Conservation (phyloP, 495 filamentous ascomycete genomes). For the Glarea lozoyensis region DNA sequence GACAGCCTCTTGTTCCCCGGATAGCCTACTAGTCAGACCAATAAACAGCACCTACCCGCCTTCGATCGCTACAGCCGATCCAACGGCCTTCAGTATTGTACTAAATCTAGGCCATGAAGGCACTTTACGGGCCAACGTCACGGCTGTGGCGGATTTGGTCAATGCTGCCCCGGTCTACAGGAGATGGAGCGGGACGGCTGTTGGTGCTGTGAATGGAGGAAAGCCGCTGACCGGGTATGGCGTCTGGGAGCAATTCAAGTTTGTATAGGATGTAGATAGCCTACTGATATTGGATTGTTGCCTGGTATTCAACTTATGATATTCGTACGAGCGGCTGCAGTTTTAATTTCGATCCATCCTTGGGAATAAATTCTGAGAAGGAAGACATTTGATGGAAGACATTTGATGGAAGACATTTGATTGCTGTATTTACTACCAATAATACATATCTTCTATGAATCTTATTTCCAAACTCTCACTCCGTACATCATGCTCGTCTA, state of each 20-base stretch:
- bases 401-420: too few relatives aligned
- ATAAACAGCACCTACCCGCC: conserved; percentile 14
- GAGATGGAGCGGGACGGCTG: conserved; percentile 4
- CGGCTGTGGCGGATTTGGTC: background rate
- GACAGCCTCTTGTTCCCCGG: conserved; percentile 3
- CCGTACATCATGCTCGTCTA: too few relatives aligned
- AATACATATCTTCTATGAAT: too few relatives aligned
- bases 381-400: too few relatives aligned
- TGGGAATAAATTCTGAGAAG: too few relatives aligned
- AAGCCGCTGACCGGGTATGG: background rate
- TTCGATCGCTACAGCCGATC: background rate
- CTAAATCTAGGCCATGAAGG: conserved; percentile 8
- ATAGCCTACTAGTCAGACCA: conserved; percentile 9
- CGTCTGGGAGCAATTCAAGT: conserved; percentile 8
- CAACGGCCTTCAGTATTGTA: conserved; percentile 10
- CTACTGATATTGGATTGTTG: too few relatives aligned
- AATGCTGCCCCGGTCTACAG: background rate
- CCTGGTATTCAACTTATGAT: too few relatives aligned
- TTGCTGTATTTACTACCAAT: too few relatives aligned
- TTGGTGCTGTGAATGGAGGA: conserved; percentile 1
- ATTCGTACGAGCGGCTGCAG: too few relatives aligned
- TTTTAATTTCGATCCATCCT: too few relatives aligned
- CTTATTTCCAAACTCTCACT: too few relatives aligned
- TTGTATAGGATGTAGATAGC: too few relatives aligned
- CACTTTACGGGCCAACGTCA: conserved; percentile 5